Evolutionary conservation across 1,139 yeast species (phyloP).

Genomic region (Blastobotrys capitulatus): DNA sequence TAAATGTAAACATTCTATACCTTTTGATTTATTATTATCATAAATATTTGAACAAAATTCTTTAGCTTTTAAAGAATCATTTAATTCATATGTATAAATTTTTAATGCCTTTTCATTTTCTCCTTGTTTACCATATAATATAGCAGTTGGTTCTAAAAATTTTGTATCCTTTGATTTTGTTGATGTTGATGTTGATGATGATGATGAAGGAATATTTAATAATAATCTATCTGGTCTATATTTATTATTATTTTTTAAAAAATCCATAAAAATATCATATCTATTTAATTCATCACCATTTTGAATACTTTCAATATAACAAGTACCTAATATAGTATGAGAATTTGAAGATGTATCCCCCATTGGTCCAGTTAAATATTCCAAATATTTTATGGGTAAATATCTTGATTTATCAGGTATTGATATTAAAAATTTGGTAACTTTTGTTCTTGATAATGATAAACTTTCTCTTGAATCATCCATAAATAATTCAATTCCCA

Average conservation of each 20-base stretch:
- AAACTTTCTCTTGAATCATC: conserved; percentile 51
- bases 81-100: conserved; percentile 53
- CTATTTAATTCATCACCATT: conserved; percentile 16
- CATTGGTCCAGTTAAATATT: conserved; percentile 47
- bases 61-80: conserved; percentile 54
- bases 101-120: conserved; percentile 62
- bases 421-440: conserved; percentile 42
- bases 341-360: conserved; percentile 41
- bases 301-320: conserved; percentile 45
- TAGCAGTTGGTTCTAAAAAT: conserved; percentile 45
- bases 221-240: conserved; percentile 36
- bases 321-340: conserved; percentile 50
- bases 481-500: conserved; percentile 55
- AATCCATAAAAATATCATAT: conserved; percentile 24
- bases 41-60: conserved; percentile 51
- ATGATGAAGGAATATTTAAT: conserved; percentile 29
- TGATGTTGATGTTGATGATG: too few relatives aligned
- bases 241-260: conserved; percentile 26
- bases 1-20: conserved; percentile 34
- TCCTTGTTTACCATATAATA: conserved; percentile 54
- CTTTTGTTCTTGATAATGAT: conserved; percentile 50
- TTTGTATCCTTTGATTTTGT: conserved; percentile 19
- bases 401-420: conserved; percentile 23
- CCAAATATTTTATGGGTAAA: conserved; percentile 53
- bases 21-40: conserved; percentile 39